Evolutionary conservation across 2,329 filamentous ascomycete species (phyloP).

Genomic region (Fusarium brevicatenulatum): DNA sequence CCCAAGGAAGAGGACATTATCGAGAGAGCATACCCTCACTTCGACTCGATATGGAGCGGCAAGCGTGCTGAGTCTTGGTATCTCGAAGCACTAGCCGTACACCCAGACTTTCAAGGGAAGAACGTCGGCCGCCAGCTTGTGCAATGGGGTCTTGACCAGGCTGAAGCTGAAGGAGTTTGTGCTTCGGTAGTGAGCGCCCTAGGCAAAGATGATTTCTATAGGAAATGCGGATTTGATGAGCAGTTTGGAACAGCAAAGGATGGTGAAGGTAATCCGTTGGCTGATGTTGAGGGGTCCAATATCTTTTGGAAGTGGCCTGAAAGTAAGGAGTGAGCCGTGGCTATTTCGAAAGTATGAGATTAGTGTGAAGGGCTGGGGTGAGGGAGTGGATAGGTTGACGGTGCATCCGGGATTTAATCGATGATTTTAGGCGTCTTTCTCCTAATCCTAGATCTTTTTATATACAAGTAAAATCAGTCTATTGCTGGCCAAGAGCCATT

Average conservation of each 20-base stretch:
- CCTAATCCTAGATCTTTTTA: no score
- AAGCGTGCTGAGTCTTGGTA: slow-evolving; percentile 47
- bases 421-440: no score
- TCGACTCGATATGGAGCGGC: slow-evolving; percentile 32
- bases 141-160: slow-evolving; percentile 53
- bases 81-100: slow-evolving; percentile 51
- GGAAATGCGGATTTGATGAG: slow-evolving; percentile 32
- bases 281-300: slow-evolving; percentile 7
- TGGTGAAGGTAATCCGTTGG: slow-evolving; percentile 29
- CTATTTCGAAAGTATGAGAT: no score
- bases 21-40: slow-evolving; percentile 29
- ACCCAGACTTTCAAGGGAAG: slow-evolving; percentile 52
- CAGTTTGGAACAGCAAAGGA: slow-evolving; percentile 20
- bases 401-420: rapidly evolving
- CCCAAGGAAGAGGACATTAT: slow-evolving; percentile 25
- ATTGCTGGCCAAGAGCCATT: rapidly evolving
- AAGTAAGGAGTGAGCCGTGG: not conserved
- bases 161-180: slow-evolving; percentile 50
- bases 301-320: slow-evolving; percentile 38
- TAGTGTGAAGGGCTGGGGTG: not conserved
- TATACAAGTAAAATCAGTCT: no score
- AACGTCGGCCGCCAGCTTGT: slow-evolving; percentile 53
- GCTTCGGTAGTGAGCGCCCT: slow-evolving; percentile 53
- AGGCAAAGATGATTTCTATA: slow-evolving; percentile 53
- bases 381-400: no score